These are phyloP conservation scores for Escovopsis sp. DNA, from an alignment of 2,329 filamentous ascomycete species.

Conservation along the genomic window DNA sequence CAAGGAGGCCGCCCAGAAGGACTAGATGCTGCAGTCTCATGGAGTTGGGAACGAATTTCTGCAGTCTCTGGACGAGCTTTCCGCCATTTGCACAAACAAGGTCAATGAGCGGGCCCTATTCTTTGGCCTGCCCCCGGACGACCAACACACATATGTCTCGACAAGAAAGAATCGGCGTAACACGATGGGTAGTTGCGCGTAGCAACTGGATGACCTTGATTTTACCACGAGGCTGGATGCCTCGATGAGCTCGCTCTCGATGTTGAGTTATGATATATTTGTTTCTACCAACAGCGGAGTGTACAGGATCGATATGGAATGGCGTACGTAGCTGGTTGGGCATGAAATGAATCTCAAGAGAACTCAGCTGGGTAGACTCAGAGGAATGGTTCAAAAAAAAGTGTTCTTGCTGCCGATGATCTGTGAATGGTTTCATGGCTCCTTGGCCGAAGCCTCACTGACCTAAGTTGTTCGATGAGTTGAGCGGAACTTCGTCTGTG, in stretches of 20 bases:
- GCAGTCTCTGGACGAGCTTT: conserved; percentile 12
- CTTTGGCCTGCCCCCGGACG: conserved; percentile 8
- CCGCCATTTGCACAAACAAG: conserved; percentile 5
- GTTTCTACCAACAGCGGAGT: conserved; percentile 19
- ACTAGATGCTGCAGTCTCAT: conserved; percentile 5
- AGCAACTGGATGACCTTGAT: conserved; percentile 28
- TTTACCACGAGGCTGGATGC: conserved; percentile 23
- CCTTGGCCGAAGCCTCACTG: too few relatives aligned
- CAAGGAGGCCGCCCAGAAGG: conserved; percentile 64
- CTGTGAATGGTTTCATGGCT: too few relatives aligned
- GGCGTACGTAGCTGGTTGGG: conserved; percentile 18
- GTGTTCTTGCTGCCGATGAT: neutral
- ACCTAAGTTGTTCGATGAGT: too few relatives aligned
- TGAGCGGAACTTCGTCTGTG: too few relatives aligned
- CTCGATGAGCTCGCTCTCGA: conserved; percentile 9
- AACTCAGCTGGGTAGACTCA: too few relatives aligned
- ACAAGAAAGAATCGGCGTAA: conserved; percentile 22
- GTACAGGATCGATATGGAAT: conserved; percentile 14
- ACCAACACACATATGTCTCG: conserved; percentile 8
- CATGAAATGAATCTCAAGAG: conserved; percentile 5
- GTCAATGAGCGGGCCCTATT: conserved; percentile 12
- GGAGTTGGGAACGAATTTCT: conserved; percentile 12
- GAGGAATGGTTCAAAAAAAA: conserved; percentile 21
- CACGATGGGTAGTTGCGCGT: conserved; percentile 26
- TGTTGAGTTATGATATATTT: conserved; percentile 19